phyloP scores from a whole-genome alignment of 1,284 basidiomycete genomes.

The Sutorius eximius region DNA sequence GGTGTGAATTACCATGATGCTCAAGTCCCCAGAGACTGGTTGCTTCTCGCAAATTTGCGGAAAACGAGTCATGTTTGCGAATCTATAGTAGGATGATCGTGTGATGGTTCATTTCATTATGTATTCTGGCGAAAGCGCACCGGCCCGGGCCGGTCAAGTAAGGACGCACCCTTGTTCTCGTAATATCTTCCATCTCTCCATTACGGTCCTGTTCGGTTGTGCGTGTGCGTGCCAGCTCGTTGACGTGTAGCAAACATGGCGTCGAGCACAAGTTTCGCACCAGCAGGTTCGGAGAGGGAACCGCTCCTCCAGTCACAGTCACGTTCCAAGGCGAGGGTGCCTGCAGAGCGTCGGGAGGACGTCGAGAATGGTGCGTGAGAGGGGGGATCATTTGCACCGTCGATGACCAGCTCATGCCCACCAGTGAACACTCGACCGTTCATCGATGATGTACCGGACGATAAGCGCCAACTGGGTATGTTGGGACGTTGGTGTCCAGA shows the following conservation, averaged over 20 bases:
- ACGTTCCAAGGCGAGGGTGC: neutral
- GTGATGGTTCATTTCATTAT: too few relatives aligned
- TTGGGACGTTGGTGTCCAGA: neutral
- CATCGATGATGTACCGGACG: conserved; percentile 43
- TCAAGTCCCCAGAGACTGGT: too few relatives aligned
- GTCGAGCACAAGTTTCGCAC: neutral
- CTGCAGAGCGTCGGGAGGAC: neutral
- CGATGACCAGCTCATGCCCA: neutral
- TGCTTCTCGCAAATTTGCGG: too few relatives aligned
- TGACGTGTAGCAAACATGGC: conserved; percentile 6
- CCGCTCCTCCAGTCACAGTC: conserved; percentile 18
- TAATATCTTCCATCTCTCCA: neutral
- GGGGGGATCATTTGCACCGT: neutral
- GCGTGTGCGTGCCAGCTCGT: neutral
- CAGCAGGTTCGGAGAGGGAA: conserved; percentile 21
- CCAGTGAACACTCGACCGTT: conserved; percentile 8
- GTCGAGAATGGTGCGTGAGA: conserved; percentile 15
- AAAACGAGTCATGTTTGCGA: too few relatives aligned
- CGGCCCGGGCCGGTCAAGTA: too few relatives aligned
- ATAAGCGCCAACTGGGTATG: conserved; percentile 46
- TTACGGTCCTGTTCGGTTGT: neutral
- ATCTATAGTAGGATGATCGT: too few relatives aligned
- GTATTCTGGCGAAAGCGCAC: too few relatives aligned
- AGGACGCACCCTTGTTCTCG: neutral
- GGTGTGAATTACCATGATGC: too few relatives aligned